Evolutionary conservation across 345 rosid species (phyloP).

Genomic region (Populus nigra): DNA sequence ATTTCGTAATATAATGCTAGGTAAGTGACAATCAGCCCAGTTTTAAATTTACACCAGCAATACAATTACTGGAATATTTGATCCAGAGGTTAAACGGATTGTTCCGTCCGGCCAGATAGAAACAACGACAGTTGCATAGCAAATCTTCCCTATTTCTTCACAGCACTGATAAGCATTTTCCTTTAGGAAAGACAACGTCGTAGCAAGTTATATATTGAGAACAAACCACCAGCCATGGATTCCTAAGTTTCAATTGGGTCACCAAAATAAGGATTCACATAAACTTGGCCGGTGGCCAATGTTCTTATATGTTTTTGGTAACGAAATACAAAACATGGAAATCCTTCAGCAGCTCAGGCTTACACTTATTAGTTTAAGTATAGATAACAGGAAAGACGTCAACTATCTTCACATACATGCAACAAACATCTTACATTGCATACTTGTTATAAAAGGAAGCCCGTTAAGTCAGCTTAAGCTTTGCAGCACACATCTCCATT

Average conservation of each 20-base stretch:
- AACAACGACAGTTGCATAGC: no score
- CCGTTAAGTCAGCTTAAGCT: neutral
- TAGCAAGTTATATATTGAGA: neutral
- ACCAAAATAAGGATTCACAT: neutral
- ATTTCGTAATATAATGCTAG: no score
- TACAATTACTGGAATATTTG: no score
- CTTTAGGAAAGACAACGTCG: neutral
- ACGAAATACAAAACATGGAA: neutral
- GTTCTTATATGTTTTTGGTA: neutral
- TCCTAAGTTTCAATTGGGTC: neutral
- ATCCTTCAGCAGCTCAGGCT: neutral
- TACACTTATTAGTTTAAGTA: no score
- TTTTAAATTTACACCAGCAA: no score
- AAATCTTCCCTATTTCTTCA: neutral
- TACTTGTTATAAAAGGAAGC: neutral
- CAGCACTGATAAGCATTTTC: neutral
- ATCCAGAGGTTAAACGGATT: no score
- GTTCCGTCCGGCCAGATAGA: no score
- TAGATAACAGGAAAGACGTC: neutral
- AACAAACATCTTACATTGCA: neutral
- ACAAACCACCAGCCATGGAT: neutral
- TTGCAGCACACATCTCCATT: constrained; percentile 12
- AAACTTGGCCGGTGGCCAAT: neutral
- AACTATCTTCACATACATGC: neutral
- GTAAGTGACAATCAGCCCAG: no score